Evolutionary conservation across 352 stramenopile species (phyloP).

Genomic region (Pythium plurisporium): DNA sequence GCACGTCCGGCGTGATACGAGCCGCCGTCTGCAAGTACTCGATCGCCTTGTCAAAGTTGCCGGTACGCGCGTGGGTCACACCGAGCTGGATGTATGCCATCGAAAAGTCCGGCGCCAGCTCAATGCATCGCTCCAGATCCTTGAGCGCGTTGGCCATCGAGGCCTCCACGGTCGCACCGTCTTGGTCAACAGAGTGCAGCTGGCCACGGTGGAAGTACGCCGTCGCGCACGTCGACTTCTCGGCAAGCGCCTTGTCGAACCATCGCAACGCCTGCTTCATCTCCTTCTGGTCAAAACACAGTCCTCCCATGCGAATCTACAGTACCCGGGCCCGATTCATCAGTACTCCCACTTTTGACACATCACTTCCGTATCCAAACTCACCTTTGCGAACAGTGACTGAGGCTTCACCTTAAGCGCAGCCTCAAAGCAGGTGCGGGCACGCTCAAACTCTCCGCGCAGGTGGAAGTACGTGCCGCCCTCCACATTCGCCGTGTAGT

Average conservation of each 20-base stretch:
- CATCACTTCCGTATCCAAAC: not conserved
- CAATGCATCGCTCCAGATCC: constrained; percentile 71
- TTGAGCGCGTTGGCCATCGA: constrained; percentile 50
- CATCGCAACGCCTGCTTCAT: constrained; percentile 62
- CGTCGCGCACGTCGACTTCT: constrained; percentile 65
- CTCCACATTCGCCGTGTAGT: constrained; percentile 75
- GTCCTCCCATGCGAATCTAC: constrained; percentile 69
- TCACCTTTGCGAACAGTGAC: constrained; percentile 67
- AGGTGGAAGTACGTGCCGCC: constrained; percentile 75
- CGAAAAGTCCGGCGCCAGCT: constrained; percentile 62
- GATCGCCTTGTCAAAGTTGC: constrained; percentile 68
- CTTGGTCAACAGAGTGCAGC: constrained; percentile 73
- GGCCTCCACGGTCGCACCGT: constrained; percentile 46
- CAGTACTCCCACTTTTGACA: not conserved
- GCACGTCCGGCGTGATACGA: constrained; percentile 64
- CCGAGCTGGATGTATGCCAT: constrained; percentile 84
- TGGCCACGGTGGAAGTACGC: constrained; percentile 82
- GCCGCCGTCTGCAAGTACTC: constrained; percentile 61
- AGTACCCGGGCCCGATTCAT: too few species aligned
- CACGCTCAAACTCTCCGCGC: constrained; percentile 65
- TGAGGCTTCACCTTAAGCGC: constrained; percentile 59
- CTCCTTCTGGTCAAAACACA: constrained; percentile 83
- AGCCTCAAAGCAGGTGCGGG: constrained; percentile 59
- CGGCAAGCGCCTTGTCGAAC: constrained; percentile 67
- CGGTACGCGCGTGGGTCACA: constrained; percentile 64